Base-by-base conservation (phyloP, 140 eudicot genomes). In the Oenanthe javanica region DNA sequence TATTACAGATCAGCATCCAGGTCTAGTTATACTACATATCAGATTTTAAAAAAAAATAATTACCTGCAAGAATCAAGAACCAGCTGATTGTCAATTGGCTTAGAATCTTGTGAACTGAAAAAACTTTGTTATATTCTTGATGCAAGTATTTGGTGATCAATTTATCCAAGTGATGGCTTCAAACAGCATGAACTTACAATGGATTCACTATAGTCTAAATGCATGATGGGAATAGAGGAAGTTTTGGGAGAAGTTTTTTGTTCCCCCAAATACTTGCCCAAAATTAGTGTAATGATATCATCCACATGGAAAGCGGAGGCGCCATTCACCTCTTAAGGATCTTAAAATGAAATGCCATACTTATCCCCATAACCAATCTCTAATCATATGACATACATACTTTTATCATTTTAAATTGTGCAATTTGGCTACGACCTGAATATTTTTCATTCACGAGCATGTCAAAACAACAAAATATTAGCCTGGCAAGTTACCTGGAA, bases 401-500 rank as follows among this genome's bases (percentile, higher is more conserved):
- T 3, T 36, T 0, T 31, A 36, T 23, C 6, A 23, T 23, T 23
- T 23, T 36, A 13, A 4, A 10, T 31, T 67, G 77, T 72, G 31
- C 31, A 9, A 36, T 52, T 16, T 16, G 51, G 16, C 25, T 9
- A 52, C 1, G 23, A 36, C 43, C 16, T 43, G 42, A 57, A 61
- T 8, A 69, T 46, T 59, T 78, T 45, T 21, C 13, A 4, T 63
- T 2, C 82, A 79, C 40, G 59, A 49, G 55, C 38, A 74, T 47
- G 10, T 47, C 43, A 79, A 9, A 48, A 69, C 36, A 73, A 49
- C 16, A 36, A 27, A 50, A 5, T 31, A 31, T 27, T 50, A 31
- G 57, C 23, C 46, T n/a, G 15, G 27, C 19, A 21, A 61, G 9
- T 77, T 81, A 91, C 96, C 93, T 91, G 96, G 76, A 91, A 87